Conservation (phyloP, 1,139 yeast genomes). For the Hanseniaspora uvarum region DNA sequence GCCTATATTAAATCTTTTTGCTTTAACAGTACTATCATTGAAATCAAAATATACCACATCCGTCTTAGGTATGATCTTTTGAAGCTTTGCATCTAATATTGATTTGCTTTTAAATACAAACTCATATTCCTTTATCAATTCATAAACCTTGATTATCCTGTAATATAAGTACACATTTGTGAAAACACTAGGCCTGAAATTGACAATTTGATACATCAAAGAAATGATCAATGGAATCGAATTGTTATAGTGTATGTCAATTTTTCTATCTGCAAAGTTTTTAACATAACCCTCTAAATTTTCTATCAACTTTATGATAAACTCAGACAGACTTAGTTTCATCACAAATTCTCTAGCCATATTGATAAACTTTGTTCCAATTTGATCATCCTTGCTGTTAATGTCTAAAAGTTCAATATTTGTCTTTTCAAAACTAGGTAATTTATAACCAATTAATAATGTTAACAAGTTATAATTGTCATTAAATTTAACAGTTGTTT, state of each 20-base stretch:
- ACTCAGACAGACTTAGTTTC: slow-evolving; percentile 3
- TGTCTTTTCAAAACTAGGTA: slow-evolving; percentile 43
- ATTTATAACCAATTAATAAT: slow-evolving; percentile 31
- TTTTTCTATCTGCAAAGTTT: not conserved
- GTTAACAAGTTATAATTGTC: slow-evolving; percentile 38
- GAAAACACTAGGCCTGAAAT: slow-evolving; percentile 43
- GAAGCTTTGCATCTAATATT: slow-evolving; percentile 1
- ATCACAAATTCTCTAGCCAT: slow-evolving; percentile 4
- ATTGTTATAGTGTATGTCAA: slow-evolving; percentile 21
- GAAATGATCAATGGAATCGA: slow-evolving; percentile 46
- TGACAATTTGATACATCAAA: slow-evolving; percentile 43
- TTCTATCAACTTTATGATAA: slow-evolving; percentile 10
- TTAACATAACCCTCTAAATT: not conserved
- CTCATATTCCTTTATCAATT: slow-evolving; percentile 10
- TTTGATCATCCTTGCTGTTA: slow-evolving; percentile 35
- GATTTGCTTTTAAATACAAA: slow-evolving; percentile 14
- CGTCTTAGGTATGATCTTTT: slow-evolving; percentile 8
- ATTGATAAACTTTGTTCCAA: not conserved
- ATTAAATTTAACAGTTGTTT: slow-evolving; percentile 23
- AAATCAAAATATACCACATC: slow-evolving; percentile 1
- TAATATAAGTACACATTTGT: slow-evolving; percentile 24
- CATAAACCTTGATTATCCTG: slow-evolving; percentile 1
- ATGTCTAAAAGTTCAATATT: slow-evolving; percentile 30
- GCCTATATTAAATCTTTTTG: slow-evolving; percentile 2
- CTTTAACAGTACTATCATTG: not conserved